Evolutionary conservation across 2,329 filamentous ascomycete species (phyloP), one percentile per base, ranked within the genome.

Genomic region (Lasiodiplodia gonubiensis): DNA sequence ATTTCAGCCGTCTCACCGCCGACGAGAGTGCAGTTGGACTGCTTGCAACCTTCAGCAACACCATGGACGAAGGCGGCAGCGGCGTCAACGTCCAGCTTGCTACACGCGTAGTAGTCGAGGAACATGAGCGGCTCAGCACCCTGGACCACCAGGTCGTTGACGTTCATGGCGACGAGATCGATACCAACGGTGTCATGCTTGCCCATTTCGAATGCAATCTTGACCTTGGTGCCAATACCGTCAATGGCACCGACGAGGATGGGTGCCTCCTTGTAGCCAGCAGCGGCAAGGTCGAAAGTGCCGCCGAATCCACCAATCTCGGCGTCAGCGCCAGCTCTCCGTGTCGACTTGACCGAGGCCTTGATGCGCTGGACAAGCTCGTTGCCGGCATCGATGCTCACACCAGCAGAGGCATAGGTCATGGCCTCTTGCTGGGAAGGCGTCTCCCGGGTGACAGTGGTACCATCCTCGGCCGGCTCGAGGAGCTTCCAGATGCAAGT

Each of bases 1-100:
- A 99, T 98, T 81, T 99, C 95, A 7, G 95, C 95, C 0, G 95
- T 99, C 81, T 99, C 95, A 53, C 95, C 95, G 48, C 95, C 95
- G n/a, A 98, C 92, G 3, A 99, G 86, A 18, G 94, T 94, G 75
- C 94, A 97, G 53, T 90, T 90, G 0, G 94, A 89, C 75, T 93
- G 88, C 69, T 88, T 88, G 81, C 95, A 99, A 57, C 95, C 95
- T 35, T 90, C 86, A 2, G 94, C 93, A 2, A 99, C 93, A 70
- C 95, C 94, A 75, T 93, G 88, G 49, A 99, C 92, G 76, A 99
- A 98, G n/a, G 88, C 86, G 12, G 91, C 89, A 0, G 93, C 93
- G 4, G 88, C 89, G 46, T 89, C 84, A 10, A 94, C 87, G 72
- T 96, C 89, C 25, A 99, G 87, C 78, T 90, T 91, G 79, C 92